Evolutionary conservation across 2,329 filamentous ascomycete genomes (phyloP), one percentile per base, ranked within the genome.

Genomic region (Cladophialophora chaetospira): DNA sequence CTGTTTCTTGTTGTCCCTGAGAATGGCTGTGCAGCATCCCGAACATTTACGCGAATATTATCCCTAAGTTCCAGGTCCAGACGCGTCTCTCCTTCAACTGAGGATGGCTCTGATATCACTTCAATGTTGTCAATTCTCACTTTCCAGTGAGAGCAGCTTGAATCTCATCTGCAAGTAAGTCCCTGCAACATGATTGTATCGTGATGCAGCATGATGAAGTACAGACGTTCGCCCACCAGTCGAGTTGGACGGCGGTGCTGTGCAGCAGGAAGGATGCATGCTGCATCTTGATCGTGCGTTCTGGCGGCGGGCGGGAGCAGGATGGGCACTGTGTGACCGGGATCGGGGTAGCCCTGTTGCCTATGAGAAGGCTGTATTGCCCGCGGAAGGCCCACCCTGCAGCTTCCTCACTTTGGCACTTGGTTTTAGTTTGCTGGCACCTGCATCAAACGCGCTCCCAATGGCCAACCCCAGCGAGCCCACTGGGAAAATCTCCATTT

Each of bases 281-380:
- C 13, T 33, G 40, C 19, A n/a, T 43, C 19, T 10, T 43, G 49
- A 52, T 52, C 49, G 49, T 52, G 49, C 49, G 44, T 52, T 4
- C 36, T 28, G 40, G 49, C 49, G 49, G 38, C 49, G 38, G 49
- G 49, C 38, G 49, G 49, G 38, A 45, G 40, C 26, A 36, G 38
- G 15, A 36, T 9, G 9, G 10, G 9, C 19, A 44, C 19, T 11
- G 19, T 28, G 19, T 13, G 23, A 44, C 36, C 23, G 23, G 36
- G 36, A 40, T 40, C 36, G 36, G 36, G 36, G 36, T 19, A 17
- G 36, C 23, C 17, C 17, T 40, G 15, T 40, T n/a, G 42, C 42
- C 42, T 25, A 44, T 44, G 42, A 21, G 19, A 19, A 6, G 17
- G 21, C 17, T n/a, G 15, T 23, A 13, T 25, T 1, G n/a, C 42